Conservation (phyloP, 441 rosid species). For the Eutrema salsugineum region DNA sequence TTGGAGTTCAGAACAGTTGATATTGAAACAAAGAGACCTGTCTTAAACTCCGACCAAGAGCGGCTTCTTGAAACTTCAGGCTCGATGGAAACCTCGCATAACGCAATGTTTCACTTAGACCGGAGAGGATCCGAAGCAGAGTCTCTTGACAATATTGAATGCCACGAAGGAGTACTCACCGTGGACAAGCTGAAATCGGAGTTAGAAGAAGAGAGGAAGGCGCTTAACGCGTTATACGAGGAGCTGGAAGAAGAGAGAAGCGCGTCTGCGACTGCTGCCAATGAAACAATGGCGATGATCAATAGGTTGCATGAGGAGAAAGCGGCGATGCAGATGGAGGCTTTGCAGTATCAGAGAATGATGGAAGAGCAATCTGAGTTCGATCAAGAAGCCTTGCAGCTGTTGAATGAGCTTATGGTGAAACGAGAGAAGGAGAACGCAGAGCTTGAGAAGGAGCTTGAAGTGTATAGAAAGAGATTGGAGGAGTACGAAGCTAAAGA, state of each 20-base stretch:
- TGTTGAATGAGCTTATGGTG: constrained; percentile 69
- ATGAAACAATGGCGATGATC: constrained; percentile 97
- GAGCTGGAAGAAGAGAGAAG: constrained; percentile 94
- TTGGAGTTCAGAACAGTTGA: constrained; percentile 43
- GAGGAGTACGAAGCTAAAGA: constrained; percentile 77
- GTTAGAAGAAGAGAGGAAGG: constrained; percentile 61
- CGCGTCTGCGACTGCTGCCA: constrained; percentile 89
- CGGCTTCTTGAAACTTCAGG: constrained; percentile 54
- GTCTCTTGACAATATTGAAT: constrained; percentile 45
- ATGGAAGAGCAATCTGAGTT: constrained; percentile 96
- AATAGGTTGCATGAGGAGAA: constrained; percentile 94
- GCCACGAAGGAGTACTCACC: constrained; percentile 48
- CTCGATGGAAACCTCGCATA: constrained; percentile 47
- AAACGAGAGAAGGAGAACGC: constrained; percentile 75
- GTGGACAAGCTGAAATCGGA: constrained; percentile 59
- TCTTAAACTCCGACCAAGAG: constrained; percentile 55
- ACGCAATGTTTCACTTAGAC: constrained; percentile 45
- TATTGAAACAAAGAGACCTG: constrained; percentile 29
- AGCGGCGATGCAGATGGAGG: constrained; percentile 99
- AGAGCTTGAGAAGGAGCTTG: constrained; percentile 72
- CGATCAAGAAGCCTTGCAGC: constrained; percentile 90
- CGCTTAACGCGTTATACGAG: constrained; percentile 52
- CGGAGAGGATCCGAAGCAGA: constrained; percentile 53
- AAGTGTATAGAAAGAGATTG: constrained; percentile 50
- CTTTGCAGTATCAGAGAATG: constrained; percentile 93